Evolutionary conservation across 495 filamentous ascomycete genomes (phyloP), one percentile per base, ranked within the genome.

Genomic region (Penicillium manginii): DNA sequence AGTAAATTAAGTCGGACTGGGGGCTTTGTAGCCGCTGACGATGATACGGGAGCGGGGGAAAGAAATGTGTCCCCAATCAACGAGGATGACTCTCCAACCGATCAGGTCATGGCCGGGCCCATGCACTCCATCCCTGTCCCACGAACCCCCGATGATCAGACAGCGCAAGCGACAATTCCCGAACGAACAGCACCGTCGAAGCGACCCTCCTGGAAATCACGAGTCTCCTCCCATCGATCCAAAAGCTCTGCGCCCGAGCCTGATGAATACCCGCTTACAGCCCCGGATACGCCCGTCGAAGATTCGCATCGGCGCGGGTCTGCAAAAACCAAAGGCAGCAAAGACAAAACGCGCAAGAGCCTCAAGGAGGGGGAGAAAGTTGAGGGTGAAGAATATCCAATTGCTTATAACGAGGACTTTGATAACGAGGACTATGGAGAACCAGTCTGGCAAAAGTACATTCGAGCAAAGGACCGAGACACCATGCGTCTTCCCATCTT

Each of bases 401-500:
- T 80, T 9, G 88, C 91, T 10, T 90, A 84, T 65, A 86, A 90
- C 52, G 78, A 85, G 52, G 80, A 89, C 19, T 85, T 83, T 17
- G 78, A 91, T 37, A 78, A 88, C 42, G 84, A 89, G 53, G 76
- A 83, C 31, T 70, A 70, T 37, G 86, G 84, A 23, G 86, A 91
- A 48, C 89, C 88, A 40, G 11, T 81, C 4, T 98, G 94, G 94
- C 86, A 88, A 70, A 87, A 86, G 53, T 97, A 91, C 69, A 75
- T 98, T 31, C 84, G 83, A 60, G 81, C 83, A 17, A 90, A 90
- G 60, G 90, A 98, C 61, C 87, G 96, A 22, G 91, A 92, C 23
- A 96, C 89, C 2, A 91, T 92, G 79, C 83, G 91, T 45, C 73
- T 96, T n/a, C 85, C 92, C 1, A 82, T 86, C 7, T 91, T 96